Evolutionary conservation across 495 filamentous ascomycete species (phyloP), one percentile per base, ranked within the genome.

Genomic region (Letharia columbiana): DNA sequence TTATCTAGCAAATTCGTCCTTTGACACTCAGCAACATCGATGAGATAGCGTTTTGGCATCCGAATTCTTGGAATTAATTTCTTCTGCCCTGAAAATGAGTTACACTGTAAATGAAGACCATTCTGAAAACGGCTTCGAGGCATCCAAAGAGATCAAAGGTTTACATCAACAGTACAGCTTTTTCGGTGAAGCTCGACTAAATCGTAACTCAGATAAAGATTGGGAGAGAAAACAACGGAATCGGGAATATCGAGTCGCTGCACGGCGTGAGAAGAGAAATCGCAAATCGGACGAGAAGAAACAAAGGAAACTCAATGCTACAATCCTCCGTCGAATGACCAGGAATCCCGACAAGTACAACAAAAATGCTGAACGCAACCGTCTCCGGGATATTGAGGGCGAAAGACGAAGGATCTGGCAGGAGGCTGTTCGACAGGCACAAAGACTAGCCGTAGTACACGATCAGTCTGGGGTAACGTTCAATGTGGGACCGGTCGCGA

Each of bases 241-340:
- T 40, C 68, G 68, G 44, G 75, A 76, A 66, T 70, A 75, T 60
- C 72, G 70, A 15, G 70, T 72, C 4, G 75, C 75, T 9, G 69
- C 70, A n/a, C 68, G 73, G 28, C 71, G 75, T 20, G 76, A 77
- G 64, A 76, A 77, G 63, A 73, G 71, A 54, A 72, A 75, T 65
- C 67, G 73, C 15, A 76, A 77, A 64, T 66, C 73, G 13, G 75
- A 77, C 61, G 75, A 75, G n/a, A 77, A 77, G 61, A 76, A 71
- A 56, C 68, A 71, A 41, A 64, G 75, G 31, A 76, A 76, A 65
- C 67, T 70, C 57, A 77, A 77, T 71, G 75, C 71, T 49, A 74
- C 74, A 47, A 71, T 76, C 31, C 70, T 75, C 31, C 64, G 74
- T 33, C 74, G 74, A 28, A 70, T 74, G 72, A 76, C 73, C 12